Evolutionary conservation across 176 grass and related monocot species (phyloP), one percentile per base, ranked within the genome.

Genomic region (Cenchrus fungigraminus): DNA sequence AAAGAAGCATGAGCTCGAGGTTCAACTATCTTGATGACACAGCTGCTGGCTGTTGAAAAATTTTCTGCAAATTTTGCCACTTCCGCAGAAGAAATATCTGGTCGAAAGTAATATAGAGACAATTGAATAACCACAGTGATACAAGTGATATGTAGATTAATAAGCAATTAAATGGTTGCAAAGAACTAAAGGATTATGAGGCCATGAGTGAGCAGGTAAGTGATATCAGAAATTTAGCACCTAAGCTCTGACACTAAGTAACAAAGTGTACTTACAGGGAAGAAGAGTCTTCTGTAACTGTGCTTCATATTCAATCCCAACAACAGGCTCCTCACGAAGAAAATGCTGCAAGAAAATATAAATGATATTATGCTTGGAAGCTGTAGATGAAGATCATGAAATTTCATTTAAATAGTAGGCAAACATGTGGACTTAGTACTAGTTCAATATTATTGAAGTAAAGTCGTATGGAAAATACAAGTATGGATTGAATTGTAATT

Each of bases 1-100:
- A 93, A 53, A 68, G 90, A 91, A 94, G 97, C 97, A 91, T 92
- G 84, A 77, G 86, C 84, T 79, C 44, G 90, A 81, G 97, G 97
- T 88, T 99, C 97, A 62, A 99, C 88, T 88, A 99, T 85, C 84
- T 99, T 99, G 84, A 99, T 99, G 71, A 99, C 97, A 79, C 91
- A 99, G 90, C 91, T 99, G 86, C 86, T 92, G 58, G 84, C 92
- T 81, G 97, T 99, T 73, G 83, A 93, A 85, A 99, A 99, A 80
- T 92, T 96, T 85, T 61, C 68, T 47, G 91, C 91, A 94, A 92
- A 94, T 77, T 92, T 94, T 68, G 82, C 87, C 78, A 94, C 88
- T 89, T 99, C 93, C 55, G 79, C 84, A 86, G 97, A 89, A 92
- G 88, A 96, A 74, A 99, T 95, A 64, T 92, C 97, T 99, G 82